Evolutionary conservation across 75 land plant species (phyloP).

Genomic region (Adiantum capillusveneris): DNA sequence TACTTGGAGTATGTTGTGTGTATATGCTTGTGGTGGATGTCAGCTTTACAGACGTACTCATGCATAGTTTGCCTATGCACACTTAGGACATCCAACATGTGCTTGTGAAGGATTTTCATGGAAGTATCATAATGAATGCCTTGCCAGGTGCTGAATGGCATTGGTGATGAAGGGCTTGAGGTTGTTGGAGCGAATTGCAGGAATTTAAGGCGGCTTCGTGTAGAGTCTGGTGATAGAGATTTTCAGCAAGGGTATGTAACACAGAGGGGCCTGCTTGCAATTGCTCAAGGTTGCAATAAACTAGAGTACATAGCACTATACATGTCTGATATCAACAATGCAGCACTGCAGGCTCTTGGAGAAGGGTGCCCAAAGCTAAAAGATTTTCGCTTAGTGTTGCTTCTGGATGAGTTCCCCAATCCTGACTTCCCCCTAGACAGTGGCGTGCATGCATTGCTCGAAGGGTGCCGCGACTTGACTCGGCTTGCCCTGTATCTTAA

Average conservation of each 20-base stretch:
- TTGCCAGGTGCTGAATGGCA: constrained; percentile 74
- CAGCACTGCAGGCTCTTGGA: constrained; percentile 59
- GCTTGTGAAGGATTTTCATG: too few relatives aligned
- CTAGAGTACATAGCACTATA: constrained; percentile 71
- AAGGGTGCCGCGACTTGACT: constrained; percentile 58
- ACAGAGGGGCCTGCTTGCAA: constrained; percentile 54
- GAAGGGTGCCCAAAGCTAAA: constrained; percentile 44
- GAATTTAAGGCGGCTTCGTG: constrained; percentile 60
- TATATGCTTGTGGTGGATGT: too few relatives aligned
- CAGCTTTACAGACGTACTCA: too few relatives aligned
- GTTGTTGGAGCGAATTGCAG: constrained; percentile 56
- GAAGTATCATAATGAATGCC: too few relatives aligned
- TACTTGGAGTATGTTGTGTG: too few relatives aligned
- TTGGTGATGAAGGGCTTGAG: constrained; percentile 88
- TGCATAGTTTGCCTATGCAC: too few relatives aligned
- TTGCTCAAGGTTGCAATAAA: constrained; percentile 68
- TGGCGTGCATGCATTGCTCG: constrained; percentile 67
- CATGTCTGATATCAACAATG: constrained; percentile 73
- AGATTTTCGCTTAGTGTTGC: constrained; percentile 83
- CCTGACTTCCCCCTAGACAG: constrained; percentile 88
- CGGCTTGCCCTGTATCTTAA: constrained; percentile 72
- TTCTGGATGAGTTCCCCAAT: constrained; percentile 39
- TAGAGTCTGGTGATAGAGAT: constrained; percentile 80
- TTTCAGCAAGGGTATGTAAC: constrained; percentile 64
- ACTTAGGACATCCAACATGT: too few relatives aligned